These are phyloP conservation scores for Microglena sp. DNA, from an alignment of 139 green algal genomes.

Conservation along the genomic window DNA sequence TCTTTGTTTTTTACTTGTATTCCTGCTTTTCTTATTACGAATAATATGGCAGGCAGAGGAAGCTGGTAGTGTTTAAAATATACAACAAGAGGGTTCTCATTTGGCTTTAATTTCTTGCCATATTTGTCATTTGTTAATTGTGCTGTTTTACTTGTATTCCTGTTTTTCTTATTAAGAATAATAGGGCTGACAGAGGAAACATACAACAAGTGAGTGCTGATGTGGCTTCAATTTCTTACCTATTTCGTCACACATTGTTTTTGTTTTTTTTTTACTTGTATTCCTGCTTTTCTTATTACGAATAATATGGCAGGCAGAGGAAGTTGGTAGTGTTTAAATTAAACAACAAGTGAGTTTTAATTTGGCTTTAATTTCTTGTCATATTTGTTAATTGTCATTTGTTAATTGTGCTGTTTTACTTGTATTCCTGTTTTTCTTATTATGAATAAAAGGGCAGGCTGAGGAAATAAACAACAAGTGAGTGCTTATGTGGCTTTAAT, in stretches of 20 bases:
- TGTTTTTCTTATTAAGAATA: conserved; percentile 39
- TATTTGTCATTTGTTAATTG: too few relatives aligned
- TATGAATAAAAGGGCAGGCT: too few relatives aligned
- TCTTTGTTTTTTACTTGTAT: too few relatives aligned
- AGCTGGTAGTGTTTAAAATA: conserved; percentile 70
- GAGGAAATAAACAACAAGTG: too few relatives aligned
- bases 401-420: too few relatives aligned
- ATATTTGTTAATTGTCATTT: conserved; percentile 20
- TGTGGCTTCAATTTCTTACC: background rate
- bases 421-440: too few relatives aligned
- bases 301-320: conserved; percentile 34
- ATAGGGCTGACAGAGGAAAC: conserved; percentile 62
- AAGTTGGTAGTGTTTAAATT: conserved; percentile 75
- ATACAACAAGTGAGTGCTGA: conserved; percentile 64
- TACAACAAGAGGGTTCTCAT: conserved; percentile 65
- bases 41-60: conserved; percentile 44
- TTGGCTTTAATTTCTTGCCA: background rate
- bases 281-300: too few relatives aligned
- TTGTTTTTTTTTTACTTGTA: too few relatives aligned
- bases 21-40: too few relatives aligned
- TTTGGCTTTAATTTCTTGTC: background rate
- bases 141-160: too few relatives aligned
- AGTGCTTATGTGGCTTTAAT: too few relatives aligned
- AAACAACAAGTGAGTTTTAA: conserved; percentile 65
- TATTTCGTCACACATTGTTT: too few relatives aligned